Conservation (phyloP, 257 asterid genomes). For the Solanum piurae region DNA sequence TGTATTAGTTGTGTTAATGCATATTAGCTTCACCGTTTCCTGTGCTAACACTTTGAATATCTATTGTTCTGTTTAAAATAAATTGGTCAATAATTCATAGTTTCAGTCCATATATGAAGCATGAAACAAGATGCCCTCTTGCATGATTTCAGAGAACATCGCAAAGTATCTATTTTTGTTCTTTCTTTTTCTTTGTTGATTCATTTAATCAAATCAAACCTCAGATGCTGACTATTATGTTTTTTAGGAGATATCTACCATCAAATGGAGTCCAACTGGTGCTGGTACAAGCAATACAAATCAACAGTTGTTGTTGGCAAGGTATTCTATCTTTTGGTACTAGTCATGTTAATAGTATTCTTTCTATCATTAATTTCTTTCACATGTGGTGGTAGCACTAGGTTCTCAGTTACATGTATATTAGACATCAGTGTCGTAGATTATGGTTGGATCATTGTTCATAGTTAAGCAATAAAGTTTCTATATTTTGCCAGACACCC, state of each 20-base stretch:
- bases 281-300: slow-evolving; percentile 25
- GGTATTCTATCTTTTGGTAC: slow-evolving; percentile 22
- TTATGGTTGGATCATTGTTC: background rate
- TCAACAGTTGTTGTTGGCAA: slow-evolving; percentile 61
- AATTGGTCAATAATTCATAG: no score
- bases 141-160: background rate
- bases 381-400: background rate
- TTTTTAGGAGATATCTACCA: background rate
- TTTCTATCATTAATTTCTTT: no score
- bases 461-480: background rate
- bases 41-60: no score
- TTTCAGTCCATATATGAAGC: background rate
- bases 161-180: background rate
- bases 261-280: background rate
- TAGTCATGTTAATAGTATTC: no score
- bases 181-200: background rate
- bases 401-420: background rate
- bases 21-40: no score
- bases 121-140: background rate
- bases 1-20: no score
- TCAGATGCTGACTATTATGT: background rate
- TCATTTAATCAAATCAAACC: no score
- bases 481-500: background rate
- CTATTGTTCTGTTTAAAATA: no score
- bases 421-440: background rate